These are phyloP conservation scores for Trichosporon sp. DNA, from an alignment of 1,284 basidiomycete species.

Conservation along the genomic window DNA sequence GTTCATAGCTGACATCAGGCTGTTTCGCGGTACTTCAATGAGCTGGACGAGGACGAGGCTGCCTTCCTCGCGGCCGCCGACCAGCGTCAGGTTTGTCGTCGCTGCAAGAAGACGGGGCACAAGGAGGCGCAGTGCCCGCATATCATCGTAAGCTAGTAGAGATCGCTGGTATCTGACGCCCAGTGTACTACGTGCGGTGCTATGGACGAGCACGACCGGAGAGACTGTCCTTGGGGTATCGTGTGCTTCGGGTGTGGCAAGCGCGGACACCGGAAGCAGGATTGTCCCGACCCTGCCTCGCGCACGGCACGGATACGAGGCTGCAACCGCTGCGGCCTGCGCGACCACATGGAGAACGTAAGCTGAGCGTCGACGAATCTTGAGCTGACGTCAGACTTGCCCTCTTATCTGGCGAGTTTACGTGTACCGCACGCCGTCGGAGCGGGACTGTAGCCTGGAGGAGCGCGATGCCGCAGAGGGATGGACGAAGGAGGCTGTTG, in stretches of 20 bases:
- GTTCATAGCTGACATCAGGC: conserved; percentile 33
- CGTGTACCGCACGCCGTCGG: conserved; percentile 67
- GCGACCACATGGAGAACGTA: conserved; percentile 70
- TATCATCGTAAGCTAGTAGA: conserved; percentile 40
- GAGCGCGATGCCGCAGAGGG: conserved; percentile 35
- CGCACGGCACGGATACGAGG: conserved; percentile 52
- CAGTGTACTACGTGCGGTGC: conserved; percentile 87
- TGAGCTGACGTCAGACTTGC: conserved; percentile 66
- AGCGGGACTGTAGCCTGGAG: conserved; percentile 62
- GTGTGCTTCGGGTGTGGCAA: conserved; percentile 83
- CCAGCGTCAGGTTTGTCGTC: conserved; percentile 46
- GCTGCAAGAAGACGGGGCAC: conserved; percentile 52
- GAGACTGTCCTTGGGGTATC: conserved; percentile 80
- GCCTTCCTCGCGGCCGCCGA: conserved; percentile 50
- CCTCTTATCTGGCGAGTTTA: conserved; percentile 87
- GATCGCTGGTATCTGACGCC: neutral
- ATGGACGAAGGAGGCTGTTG: conserved; percentile 50
- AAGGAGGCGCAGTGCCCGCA: conserved; percentile 44
- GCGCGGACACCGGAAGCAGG: conserved; percentile 81
- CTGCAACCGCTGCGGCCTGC: conserved; percentile 76
- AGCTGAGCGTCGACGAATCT: conserved; percentile 36
- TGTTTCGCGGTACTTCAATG: conserved; percentile 46
- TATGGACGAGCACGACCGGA: conserved; percentile 77
- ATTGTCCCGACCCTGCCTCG: conserved; percentile 70
- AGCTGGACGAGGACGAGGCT: conserved; percentile 39